Conservation (phyloP, 768 basidiomycete genomes). For the Hemileccinum rubropunctum region DNA sequence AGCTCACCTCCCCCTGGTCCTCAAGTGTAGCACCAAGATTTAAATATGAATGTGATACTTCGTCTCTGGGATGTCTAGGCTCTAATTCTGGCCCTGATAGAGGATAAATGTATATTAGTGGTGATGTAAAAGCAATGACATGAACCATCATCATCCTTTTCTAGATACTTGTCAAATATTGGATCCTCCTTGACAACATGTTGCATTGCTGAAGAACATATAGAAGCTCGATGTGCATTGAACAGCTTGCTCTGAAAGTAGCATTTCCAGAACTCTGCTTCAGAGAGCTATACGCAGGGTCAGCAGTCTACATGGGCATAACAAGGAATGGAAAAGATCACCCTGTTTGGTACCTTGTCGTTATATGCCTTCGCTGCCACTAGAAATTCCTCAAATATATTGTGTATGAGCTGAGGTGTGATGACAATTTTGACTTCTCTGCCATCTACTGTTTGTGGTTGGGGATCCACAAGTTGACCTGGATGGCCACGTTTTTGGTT, state of each 20-base stretch:
- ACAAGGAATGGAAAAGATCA: slow-evolving; percentile 25
- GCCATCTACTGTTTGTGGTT: slow-evolving; percentile 77
- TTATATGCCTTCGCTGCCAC: slow-evolving; percentile 89
- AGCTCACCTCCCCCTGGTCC: slow-evolving; percentile 81
- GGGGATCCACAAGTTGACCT: slow-evolving; percentile 84
- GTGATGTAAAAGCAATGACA: slow-evolving; percentile 1
- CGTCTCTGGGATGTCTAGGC: slow-evolving; percentile 66
- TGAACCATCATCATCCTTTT: slow-evolving; percentile 91
- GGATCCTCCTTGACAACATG: slow-evolving; percentile 87
- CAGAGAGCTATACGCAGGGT: slow-evolving; percentile 58
- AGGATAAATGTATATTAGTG: neutral
- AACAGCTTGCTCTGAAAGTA: slow-evolving; percentile 97
- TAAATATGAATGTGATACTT: slow-evolving; percentile 72
- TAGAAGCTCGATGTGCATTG: slow-evolving; percentile 91
- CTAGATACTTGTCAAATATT: slow-evolving; percentile 95
- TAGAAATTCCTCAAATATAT: slow-evolving; percentile 98
- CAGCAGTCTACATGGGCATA: too few relatives aligned
- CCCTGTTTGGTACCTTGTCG: slow-evolving; percentile 89
- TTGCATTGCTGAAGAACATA: slow-evolving; percentile 79
- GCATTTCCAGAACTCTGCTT: slow-evolving; percentile 93
- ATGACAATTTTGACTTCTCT: slow-evolving; percentile 89
- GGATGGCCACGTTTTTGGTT: slow-evolving; percentile 77
- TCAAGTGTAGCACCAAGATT: slow-evolving; percentile 86
- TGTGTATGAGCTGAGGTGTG: slow-evolving; percentile 87
- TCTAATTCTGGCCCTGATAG: slow-evolving; percentile 55